These are phyloP conservation scores for Arabis hirsuta DNA, from an alignment of 345 rosid species.

Conservation along the genomic window DNA sequence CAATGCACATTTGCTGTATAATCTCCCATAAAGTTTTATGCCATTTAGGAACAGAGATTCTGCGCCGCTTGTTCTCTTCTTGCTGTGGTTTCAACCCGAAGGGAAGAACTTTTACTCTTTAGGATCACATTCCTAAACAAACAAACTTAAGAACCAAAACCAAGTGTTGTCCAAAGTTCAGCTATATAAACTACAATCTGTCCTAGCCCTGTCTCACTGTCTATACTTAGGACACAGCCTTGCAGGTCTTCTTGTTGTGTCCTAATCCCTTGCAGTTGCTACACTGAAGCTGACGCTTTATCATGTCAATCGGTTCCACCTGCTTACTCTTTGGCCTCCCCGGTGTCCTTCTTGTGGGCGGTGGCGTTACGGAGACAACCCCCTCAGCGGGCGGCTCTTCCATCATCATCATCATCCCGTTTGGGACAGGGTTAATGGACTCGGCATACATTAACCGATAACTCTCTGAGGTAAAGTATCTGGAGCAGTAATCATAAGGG, in stretches of 20 bases:
- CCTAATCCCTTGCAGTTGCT: slow-evolving; percentile 97
- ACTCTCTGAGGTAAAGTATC: slow-evolving; percentile 63
- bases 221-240: slow-evolving; percentile 40
- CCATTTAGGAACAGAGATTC: neutral
- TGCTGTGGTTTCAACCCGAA: neutral
- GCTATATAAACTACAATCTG: slow-evolving; percentile 27
- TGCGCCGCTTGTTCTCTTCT: slow-evolving; percentile 6
- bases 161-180: slow-evolving; percentile 16
- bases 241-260: slow-evolving; percentile 94
- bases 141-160: slow-evolving; percentile 12
- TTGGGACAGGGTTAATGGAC: slow-evolving; percentile 84
- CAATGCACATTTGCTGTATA: neutral
- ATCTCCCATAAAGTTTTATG: neutral
- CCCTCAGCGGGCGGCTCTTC: slow-evolving; percentile 46
- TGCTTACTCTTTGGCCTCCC: slow-evolving; percentile 80
- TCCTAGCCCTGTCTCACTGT: slow-evolving; percentile 15
- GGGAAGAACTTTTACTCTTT: neutral
- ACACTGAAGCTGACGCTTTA: slow-evolving; percentile 87
- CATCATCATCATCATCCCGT: slow-evolving; percentile 46
- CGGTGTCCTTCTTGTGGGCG: slow-evolving; percentile 78
- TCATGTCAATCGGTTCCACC: slow-evolving; percentile 60
- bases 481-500: slow-evolving; percentile 82
- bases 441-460: slow-evolving; percentile 57
- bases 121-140: slow-evolving; percentile 9
- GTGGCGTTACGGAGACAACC: slow-evolving; percentile 68